Evolutionary conservation across 2,329 filamentous ascomycete genomes (phyloP).

Genomic region (Aspergillus japonicus): DNA sequence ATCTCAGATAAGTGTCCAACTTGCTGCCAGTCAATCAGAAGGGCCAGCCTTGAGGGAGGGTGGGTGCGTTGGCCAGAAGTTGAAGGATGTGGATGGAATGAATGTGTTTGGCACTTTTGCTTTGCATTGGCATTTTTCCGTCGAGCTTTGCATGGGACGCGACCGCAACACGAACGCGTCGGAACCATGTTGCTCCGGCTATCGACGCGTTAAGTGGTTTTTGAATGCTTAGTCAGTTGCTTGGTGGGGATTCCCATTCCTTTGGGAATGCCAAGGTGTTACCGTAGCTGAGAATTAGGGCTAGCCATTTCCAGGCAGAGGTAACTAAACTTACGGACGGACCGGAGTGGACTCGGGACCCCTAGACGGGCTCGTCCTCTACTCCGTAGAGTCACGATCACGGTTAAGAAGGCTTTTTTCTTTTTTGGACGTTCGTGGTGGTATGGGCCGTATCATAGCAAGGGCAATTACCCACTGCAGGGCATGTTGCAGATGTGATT

Average conservation of each 20-base stretch:
- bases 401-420: no score
- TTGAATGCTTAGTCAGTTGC: background rate
- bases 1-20: background rate
- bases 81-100: background rate
- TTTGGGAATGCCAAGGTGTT: background rate
- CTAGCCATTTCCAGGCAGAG: background rate
- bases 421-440: background rate
- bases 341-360: slow-evolving; percentile 6
- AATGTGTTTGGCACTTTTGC: slow-evolving; percentile 10
- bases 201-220: slow-evolving; percentile 39
- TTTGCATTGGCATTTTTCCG: background rate
- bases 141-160: slow-evolving; percentile 23
- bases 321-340: background rate
- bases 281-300: background rate
- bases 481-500: background rate
- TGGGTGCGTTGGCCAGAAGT: background rate
- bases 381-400: no score
- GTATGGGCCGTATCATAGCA: background rate
- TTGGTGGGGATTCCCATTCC: background rate
- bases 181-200: slow-evolving; percentile 18
- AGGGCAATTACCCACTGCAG: background rate
- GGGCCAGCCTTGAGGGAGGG: background rate
- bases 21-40: background rate
- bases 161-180: slow-evolving; percentile 30
- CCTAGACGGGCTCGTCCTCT: no score